phyloP scores from a whole-genome alignment of 192 early-diverging fungal species.

The Phycomyces nitens region DNA sequence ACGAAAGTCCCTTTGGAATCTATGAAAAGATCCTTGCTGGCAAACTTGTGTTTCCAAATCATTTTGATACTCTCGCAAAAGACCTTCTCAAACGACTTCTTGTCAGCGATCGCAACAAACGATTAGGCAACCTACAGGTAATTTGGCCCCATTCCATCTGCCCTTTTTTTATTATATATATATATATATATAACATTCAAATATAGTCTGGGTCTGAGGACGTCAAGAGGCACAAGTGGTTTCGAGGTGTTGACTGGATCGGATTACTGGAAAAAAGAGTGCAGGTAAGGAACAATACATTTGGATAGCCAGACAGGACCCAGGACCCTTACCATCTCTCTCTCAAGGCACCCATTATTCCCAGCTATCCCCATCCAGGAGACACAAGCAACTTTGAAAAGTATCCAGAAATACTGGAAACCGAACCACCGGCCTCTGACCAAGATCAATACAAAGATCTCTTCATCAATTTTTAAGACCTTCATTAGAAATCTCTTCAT shows the following conservation, averaged over 20 bases:
- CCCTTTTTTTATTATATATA: too few species aligned
- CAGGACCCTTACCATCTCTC: neutral
- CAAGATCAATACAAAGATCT: slow-evolving; percentile 77
- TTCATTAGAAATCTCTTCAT: neutral
- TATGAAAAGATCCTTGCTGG: slow-evolving; percentile 80
- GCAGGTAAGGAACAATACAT: slow-evolving; percentile 18
- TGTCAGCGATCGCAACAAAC: slow-evolving; percentile 71
- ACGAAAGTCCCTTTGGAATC: slow-evolving; percentile 78
- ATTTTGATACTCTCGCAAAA: slow-evolving; percentile 62
- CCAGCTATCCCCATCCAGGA: slow-evolving; percentile 18
- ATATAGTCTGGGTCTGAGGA: slow-evolving; percentile 66
- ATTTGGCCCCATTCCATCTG: too few species aligned
- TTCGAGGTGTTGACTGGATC: slow-evolving; percentile 71
- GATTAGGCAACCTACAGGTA: slow-evolving; percentile 76
- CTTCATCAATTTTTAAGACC: slow-evolving; percentile 71
- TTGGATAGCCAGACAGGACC: too few species aligned
- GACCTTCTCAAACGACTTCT: slow-evolving; percentile 74
- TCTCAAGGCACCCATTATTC: slow-evolving; percentile 26
- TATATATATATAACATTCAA: too few species aligned
- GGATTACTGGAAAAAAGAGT: slow-evolving; percentile 39
- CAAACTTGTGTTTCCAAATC: slow-evolving; percentile 62
- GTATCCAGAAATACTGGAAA: slow-evolving; percentile 47
- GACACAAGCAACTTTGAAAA: slow-evolving; percentile 40
- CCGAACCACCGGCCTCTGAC: slow-evolving; percentile 14
- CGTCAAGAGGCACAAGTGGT: slow-evolving; percentile 84